Base-by-base conservation (phyloP, 2,329 filamentous ascomycete genomes). In the Fusarium longipes region DNA sequence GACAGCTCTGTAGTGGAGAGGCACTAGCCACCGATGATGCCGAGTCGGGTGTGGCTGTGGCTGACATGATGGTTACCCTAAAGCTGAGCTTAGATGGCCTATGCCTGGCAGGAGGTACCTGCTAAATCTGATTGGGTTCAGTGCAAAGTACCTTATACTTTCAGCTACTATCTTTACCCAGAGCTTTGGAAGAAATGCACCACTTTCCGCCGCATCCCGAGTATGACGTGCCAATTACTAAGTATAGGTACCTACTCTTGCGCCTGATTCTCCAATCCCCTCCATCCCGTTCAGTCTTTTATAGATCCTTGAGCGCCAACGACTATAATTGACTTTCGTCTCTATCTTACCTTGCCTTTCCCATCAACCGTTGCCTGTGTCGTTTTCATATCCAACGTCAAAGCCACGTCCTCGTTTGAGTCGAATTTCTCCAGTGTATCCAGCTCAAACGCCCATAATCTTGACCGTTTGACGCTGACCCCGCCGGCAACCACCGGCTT, bases 21-120 rank as follows among this genome's bases (percentile, higher is more conserved):
- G 8, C 72, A 74, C 71, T 54, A 74, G 73, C 73, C 73, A 74
- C 71, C 50, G 60, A 74, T 70, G 72, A 74, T 73, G 71, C 66
- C 53, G 57, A 52, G 53, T 69, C 65, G 62, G 55, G 17, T 68
- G 61, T 53, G 59, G 65, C 63, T 53, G 55, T 45, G n/a, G 7
- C 12, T n/a, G n/a, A n/a, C n/a, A n/a, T n/a, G n/a, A n/a, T n/a
- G n/a, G n/a, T 29, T 68, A 70, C 52, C 67, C 67, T 57, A n/a
- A 25, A 61, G 44, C 43, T 65, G 27, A 8, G 42, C 18, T 36
- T 29, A 53, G 38, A 33, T 51, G 20, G 12, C 17, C 35, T n/a
- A n/a, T n/a, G 27, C 27, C 27, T 27, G 27, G 8, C 8, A 27
- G 27, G 10, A 39, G 36, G 36, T 39, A 56, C 40, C 29, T 50